These are phyloP conservation scores for Galium porrigens DNA, from an alignment of 305 asterid genomes.

Conservation along the genomic window DNA sequence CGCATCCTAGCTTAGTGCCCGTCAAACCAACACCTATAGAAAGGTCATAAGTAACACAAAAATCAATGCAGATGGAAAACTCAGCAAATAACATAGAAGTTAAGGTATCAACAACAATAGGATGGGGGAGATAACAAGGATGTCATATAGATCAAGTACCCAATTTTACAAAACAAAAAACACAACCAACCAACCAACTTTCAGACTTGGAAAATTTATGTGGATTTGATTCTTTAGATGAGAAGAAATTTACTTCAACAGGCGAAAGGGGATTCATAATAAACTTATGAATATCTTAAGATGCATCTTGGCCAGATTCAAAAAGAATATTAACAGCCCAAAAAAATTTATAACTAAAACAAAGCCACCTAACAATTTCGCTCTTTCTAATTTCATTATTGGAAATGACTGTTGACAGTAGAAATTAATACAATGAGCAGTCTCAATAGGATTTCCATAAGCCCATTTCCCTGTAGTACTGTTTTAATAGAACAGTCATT, in stretches of 20 bases:
- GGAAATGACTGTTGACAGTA: not conserved
- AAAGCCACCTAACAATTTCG: not conserved
- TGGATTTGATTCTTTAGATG: not conserved
- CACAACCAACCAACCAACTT: conserved; percentile 6
- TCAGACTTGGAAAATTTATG: not conserved
- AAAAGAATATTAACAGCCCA: not conserved
- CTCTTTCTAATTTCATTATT: not conserved
- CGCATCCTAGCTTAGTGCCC: conserved; percentile 93
- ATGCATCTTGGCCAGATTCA: not conserved
- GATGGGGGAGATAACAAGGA: too few species aligned
- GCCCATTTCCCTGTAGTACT: not conserved
- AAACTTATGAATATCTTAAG: not conserved
- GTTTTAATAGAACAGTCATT: too few species aligned
- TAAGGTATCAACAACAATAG: too few species aligned
- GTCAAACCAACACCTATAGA: conserved; percentile 63
- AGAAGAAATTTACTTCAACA: not conserved
- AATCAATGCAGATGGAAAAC: not conserved
- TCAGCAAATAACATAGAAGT: not conserved
- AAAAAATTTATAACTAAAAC: not conserved
- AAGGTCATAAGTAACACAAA: conserved; percentile 5
- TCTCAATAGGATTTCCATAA: not conserved
- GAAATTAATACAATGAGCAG: not conserved
- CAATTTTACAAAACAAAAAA: conserved; percentile 9
- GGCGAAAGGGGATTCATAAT: too few species aligned
- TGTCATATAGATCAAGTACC: not conserved